Conservation (phyloP, 768 basidiomycete species). For the Termitomyces sp. region DNA sequence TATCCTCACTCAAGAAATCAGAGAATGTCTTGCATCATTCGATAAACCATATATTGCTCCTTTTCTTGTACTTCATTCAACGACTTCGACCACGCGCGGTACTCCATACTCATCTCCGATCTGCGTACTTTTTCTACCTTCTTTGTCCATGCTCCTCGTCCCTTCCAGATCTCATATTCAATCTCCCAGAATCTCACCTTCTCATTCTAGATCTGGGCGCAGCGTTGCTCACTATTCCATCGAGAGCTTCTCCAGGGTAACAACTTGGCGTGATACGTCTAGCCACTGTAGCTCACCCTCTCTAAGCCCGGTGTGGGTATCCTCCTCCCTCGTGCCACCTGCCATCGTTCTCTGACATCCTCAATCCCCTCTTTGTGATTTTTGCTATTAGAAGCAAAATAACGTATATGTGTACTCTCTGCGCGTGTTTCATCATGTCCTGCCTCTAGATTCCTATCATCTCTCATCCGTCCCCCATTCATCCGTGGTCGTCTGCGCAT, state of each 20-base stretch:
- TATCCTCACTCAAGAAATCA: background rate
- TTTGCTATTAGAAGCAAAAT: background rate
- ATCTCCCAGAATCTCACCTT: background rate
- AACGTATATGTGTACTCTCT: background rate
- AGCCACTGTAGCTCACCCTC: slow-evolving; percentile 1
- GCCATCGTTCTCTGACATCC: background rate
- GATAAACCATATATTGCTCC: background rate
- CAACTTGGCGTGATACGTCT: slow-evolving; percentile 7
- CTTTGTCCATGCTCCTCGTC: background rate
- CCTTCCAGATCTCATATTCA: slow-evolving; percentile 5
- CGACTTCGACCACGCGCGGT: background rate
- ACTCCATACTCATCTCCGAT: background rate
- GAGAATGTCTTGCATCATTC: background rate
- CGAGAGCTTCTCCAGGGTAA: slow-evolving; percentile 1
- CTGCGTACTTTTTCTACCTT: background rate
- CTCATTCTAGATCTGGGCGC: slow-evolving; percentile 7
- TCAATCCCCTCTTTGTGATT: background rate
- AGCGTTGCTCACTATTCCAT: background rate
- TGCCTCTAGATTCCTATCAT: background rate
- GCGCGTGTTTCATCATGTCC: background rate
- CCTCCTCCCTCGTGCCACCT: slow-evolving; percentile 1
- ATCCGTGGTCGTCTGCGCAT: background rate
- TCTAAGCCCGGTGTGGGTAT: background rate
- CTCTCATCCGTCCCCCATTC: background rate
- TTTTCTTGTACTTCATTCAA: background rate